These are phyloP conservation scores for Heteromeles arbutifolia DNA, from an alignment of 306 rosid genomes.

Conservation along the genomic window DNA sequence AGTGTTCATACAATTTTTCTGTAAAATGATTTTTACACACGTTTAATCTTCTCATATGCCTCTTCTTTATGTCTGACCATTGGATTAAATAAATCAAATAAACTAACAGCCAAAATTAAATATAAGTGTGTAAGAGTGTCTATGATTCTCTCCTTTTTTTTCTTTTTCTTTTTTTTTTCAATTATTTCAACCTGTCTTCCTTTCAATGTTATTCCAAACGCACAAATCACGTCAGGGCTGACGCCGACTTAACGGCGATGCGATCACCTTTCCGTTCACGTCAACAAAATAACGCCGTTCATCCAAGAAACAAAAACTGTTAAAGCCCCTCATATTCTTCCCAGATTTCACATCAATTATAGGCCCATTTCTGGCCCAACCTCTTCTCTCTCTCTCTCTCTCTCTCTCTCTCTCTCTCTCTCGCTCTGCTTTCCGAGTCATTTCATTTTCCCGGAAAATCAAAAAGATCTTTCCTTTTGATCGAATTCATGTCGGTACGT, in stretches of 20 bases:
- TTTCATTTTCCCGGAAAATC: conserved; percentile 31
- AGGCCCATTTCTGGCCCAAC: conserved; percentile 74
- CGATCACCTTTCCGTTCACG: background rate
- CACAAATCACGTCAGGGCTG: conserved; percentile 24
- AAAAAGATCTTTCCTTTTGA: conserved; percentile 8
- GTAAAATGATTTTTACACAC: no score
- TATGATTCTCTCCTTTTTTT: no score
- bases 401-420: conserved; percentile 19
- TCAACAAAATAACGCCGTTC: conserved; percentile 28
- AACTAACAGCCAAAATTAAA: no score
- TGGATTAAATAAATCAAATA: no score
- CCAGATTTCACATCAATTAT: background rate
- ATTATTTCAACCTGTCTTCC: no score
- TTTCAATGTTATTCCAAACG: background rate
- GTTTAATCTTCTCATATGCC: no score
- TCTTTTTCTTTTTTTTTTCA: no score
- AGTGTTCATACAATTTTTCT: no score
- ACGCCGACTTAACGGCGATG: conserved; percentile 21
- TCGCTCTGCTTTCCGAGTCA: conserved; percentile 5
- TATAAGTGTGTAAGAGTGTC: no score
- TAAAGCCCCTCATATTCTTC: background rate
- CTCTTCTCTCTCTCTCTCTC: conserved; percentile 18
- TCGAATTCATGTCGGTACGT: conserved; percentile 93
- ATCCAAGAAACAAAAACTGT: background rate
- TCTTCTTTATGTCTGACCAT: no score